phyloP scores from a whole-genome alignment of 2,329 filamentous ascomycete genomes.

The Talaromyces piceae region DNA sequence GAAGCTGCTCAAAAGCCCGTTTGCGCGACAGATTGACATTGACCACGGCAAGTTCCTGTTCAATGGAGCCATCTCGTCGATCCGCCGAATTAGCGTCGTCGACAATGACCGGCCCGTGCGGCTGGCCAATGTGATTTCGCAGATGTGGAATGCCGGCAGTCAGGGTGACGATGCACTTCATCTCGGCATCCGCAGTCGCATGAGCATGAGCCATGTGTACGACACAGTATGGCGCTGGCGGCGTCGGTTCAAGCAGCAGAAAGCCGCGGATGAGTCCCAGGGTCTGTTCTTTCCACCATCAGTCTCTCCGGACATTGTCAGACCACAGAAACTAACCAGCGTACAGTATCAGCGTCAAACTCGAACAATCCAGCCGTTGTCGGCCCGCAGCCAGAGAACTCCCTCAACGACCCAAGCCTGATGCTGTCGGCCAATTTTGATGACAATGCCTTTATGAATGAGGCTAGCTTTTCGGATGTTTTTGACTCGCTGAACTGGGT shows the following conservation, averaged over 20 bases:
- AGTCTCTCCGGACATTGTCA: slow-evolving; percentile 9
- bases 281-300: slow-evolving; percentile 37
- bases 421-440: slow-evolving; percentile 30
- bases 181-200: slow-evolving; percentile 56
- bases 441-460: slow-evolving; percentile 30
- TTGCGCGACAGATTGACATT: slow-evolving; percentile 48
- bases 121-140: slow-evolving; percentile 56
- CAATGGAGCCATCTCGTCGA: slow-evolving; percentile 49
- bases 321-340: slow-evolving; percentile 12
- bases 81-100: slow-evolving; percentile 53
- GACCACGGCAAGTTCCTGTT: slow-evolving; percentile 50
- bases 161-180: slow-evolving; percentile 40
- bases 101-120: slow-evolving; percentile 57
- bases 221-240: slow-evolving; percentile 62
- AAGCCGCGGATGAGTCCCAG: slow-evolving; percentile 56
- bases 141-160: slow-evolving; percentile 51
- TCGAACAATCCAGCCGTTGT: slow-evolving; percentile 26
- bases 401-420: slow-evolving; percentile 24
- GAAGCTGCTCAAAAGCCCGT: slow-evolving; percentile 58
- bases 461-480: slow-evolving; percentile 57
- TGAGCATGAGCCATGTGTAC: slow-evolving; percentile 59
- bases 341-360: slow-evolving; percentile 23
- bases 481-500: slow-evolving; percentile 92
- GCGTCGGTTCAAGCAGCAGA: slow-evolving; percentile 56
- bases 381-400: slow-evolving; percentile 22